These are phyloP conservation scores for Leccinum sublutescens DNA, from an alignment of 768 basidiomycete species.

Conservation along the genomic window DNA sequence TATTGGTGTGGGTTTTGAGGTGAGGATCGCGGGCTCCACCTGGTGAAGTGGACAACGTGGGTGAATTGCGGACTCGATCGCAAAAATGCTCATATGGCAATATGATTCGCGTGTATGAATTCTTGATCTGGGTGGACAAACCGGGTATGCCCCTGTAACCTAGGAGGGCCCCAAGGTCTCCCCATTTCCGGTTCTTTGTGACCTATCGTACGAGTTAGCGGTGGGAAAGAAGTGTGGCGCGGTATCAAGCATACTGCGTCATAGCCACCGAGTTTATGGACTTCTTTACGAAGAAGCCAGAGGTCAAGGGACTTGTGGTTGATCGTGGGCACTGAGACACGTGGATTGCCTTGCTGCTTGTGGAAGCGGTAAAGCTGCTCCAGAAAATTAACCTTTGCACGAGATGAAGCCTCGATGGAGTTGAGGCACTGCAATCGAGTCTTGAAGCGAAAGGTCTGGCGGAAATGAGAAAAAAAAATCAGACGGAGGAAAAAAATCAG, in stretches of 20 bases:
- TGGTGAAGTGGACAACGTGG: slow-evolving; percentile 40
- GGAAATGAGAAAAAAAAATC: slow-evolving; percentile 22
- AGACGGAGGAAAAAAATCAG: slow-evolving; percentile 22
- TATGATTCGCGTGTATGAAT: slow-evolving; percentile 87
- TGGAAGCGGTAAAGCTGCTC: slow-evolving; percentile 97
- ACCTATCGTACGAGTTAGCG: slow-evolving; percentile 53
- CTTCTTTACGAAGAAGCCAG: slow-evolving; percentile 91
- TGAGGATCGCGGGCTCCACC: slow-evolving; percentile 46
- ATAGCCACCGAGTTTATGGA: slow-evolving; percentile 84
- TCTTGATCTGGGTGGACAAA: slow-evolving; percentile 84
- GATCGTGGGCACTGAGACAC: slow-evolving; percentile 91
- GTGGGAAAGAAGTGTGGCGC: slow-evolving; percentile 16
- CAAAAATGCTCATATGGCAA: slow-evolving; percentile 95
- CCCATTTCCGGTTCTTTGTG: slow-evolving; percentile 83
- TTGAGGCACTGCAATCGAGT: slow-evolving; percentile 93
- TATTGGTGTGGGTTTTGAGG: slow-evolving; percentile 54
- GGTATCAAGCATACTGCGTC: slow-evolving; percentile 60
- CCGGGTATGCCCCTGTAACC: slow-evolving; percentile 83
- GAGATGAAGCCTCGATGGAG: slow-evolving; percentile 94
- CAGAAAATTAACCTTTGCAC: slow-evolving; percentile 95
- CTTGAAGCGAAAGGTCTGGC: slow-evolving; percentile 85
- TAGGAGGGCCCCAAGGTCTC: slow-evolving; percentile 74
- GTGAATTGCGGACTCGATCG: slow-evolving; percentile 68
- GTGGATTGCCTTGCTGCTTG: slow-evolving; percentile 89
- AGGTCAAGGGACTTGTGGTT: slow-evolving; percentile 92